These are phyloP conservation scores for Talaromyces rugulosus DNA, from an alignment of 2,329 filamentous ascomycete species.

Conservation along the genomic window DNA sequence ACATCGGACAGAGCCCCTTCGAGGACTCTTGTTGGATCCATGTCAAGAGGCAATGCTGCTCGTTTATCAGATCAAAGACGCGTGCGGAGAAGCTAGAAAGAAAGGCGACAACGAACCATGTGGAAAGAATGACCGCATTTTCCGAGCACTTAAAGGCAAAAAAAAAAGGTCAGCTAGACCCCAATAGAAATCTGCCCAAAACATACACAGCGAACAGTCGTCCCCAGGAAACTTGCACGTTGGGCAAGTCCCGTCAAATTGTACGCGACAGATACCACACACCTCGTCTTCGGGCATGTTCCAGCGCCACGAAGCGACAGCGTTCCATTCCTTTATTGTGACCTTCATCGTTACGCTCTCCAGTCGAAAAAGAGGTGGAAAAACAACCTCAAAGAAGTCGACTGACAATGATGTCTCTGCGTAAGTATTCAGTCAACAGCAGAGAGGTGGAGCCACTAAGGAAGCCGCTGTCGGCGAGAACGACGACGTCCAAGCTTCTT, in stretches of 20 bases:
- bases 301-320: conserved; percentile 96
- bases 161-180: background rate
- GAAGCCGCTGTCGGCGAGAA: background rate
- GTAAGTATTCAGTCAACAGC: background rate
- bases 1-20: conserved; percentile 96
- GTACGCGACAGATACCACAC: conserved; percentile 95
- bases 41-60: conserved; percentile 74
- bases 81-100: conserved; percentile 4
- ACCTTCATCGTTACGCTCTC: conserved; percentile 69
- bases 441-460: background rate
- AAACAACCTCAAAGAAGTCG: background rate
- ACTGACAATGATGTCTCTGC: background rate
- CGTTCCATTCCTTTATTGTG: conserved; percentile 87
- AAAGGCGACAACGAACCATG: conserved; percentile 59
- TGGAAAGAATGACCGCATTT: conserved; percentile 98
- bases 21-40: conserved; percentile 96
- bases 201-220: conserved; percentile 77
- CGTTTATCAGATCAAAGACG: background rate
- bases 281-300: conserved; percentile 96
- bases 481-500: background rate
- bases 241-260: conserved; percentile 96
- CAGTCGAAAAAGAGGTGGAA: background rate
- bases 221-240: conserved; percentile 98
- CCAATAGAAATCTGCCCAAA: background rate
- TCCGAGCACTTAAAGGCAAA: conserved; percentile 67